Evolutionary conservation across 164 flowering plant species (phyloP).

Genomic region (Annona squamosa): DNA sequence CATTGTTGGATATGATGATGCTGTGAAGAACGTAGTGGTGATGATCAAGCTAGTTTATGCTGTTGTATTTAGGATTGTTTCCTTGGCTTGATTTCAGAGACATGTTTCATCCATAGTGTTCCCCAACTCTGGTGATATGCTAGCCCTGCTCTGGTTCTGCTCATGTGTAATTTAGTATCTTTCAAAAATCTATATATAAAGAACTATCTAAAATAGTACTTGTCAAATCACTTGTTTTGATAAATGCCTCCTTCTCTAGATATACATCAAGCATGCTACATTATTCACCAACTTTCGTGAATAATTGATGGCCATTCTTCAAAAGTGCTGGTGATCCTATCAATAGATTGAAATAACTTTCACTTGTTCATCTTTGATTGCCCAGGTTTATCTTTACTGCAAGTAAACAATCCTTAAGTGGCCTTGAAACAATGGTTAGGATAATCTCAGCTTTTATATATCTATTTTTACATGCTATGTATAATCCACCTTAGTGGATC

Average conservation of each 20-base stretch:
- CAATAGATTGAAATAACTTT: not conserved
- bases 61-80: not conserved
- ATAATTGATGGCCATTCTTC: not conserved
- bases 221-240: no score
- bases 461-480: no score
- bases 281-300: not conserved
- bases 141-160: not conserved
- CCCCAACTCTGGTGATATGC: not conserved
- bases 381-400: not conserved
- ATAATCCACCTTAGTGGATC: no score
- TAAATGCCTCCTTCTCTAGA: not conserved
- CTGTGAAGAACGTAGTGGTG: not conserved
- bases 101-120: not conserved
- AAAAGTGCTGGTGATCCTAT: not conserved
- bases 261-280: not conserved
- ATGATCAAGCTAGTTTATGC: not conserved
- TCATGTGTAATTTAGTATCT: not conserved
- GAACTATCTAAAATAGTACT: no score
- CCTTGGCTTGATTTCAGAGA: not conserved
- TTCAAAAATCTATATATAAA: no score
- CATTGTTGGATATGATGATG: not conserved
- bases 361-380: not conserved
- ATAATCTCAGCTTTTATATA: no score
- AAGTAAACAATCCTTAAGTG: not conserved
- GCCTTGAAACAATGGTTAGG: not conserved